Percentiles rank a stretch among this genome's conserved stretches.
Evolutionary conservation across 1,284 basidiomycete genomes (phyloP).

Genomic region (Rhodotorula sp.): DNA sequence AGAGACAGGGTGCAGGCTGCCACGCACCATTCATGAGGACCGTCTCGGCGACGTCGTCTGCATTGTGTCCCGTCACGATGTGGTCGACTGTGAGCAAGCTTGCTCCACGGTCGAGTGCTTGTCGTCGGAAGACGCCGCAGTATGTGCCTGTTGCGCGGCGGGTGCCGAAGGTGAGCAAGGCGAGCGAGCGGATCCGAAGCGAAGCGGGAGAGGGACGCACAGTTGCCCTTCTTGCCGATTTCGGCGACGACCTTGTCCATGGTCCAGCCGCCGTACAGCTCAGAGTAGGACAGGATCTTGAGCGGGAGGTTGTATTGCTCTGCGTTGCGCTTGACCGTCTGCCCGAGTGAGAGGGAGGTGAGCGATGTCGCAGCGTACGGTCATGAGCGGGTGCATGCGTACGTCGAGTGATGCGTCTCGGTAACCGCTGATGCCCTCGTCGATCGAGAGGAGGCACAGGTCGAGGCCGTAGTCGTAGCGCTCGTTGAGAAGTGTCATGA

Average conservation of each 20-base stretch:
- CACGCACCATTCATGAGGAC: slow-evolving; percentile 94
- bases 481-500: slow-evolving; percentile 93
- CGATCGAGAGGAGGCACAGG: slow-evolving; percentile 90
- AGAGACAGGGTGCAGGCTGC: neutral
- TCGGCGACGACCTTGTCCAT: slow-evolving; percentile 96
- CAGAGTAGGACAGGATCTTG: slow-evolving; percentile 92
- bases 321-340: slow-evolving; percentile 98
- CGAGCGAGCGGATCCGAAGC: too few species aligned
- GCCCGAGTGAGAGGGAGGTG: neutral
- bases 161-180: too few species aligned
- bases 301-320: slow-evolving; percentile 92
- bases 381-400: slow-evolving; percentile 37
- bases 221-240: slow-evolving; percentile 97
- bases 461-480: slow-evolving; percentile 90
- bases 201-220: slow-evolving; percentile 50
- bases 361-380: neutral
- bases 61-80: slow-evolving; percentile 98
- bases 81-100: slow-evolving; percentile 87
- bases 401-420: slow-evolving; percentile 96
- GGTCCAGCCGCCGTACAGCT: slow-evolving; percentile 93
- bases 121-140: slow-evolving; percentile 94
- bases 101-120: slow-evolving; percentile 93
- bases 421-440: slow-evolving; percentile 98
- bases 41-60: slow-evolving; percentile 98
- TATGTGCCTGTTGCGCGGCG: slow-evolving; percentile 65